Conservation (phyloP, 257 asterid species). For the Nicotiana attenuata region DNA sequence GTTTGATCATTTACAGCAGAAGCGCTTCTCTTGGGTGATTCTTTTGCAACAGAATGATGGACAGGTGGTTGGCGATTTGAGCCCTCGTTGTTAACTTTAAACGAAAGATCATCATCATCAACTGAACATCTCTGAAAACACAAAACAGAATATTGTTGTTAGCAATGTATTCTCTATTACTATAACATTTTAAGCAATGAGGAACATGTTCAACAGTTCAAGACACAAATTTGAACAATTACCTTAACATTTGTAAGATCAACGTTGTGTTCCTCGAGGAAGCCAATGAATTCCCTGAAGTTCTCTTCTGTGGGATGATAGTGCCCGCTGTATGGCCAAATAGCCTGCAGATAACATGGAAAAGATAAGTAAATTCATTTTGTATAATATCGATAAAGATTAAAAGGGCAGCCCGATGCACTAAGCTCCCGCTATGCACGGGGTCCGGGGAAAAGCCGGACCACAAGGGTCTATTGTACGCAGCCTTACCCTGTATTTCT, state of each 20-base stretch:
- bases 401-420: no score
- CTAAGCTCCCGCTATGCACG: no score
- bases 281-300: conserved; percentile 71
- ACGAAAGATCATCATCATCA: conserved; percentile 62
- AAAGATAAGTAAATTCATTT: background rate
- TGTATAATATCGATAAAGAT: no score
- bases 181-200: background rate
- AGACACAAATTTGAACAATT: background rate
- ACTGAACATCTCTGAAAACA: conserved; percentile 65
- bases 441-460: no score
- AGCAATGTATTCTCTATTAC: background rate
- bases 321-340: conserved; percentile 97
- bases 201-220: background rate
- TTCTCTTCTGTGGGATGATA: conserved; percentile 92
- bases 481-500: no score
- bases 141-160: conserved; percentile 6
- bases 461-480: no score
- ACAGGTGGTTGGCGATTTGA: conserved; percentile 6
- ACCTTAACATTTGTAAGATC: conserved; percentile 83
- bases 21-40: conserved; percentile 18
- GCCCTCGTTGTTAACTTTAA: conserved; percentile 25
- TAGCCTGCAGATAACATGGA: conserved; percentile 42
- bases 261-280: conserved; percentile 70
- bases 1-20: conserved; percentile 12
- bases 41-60: conserved; percentile 14